A percentile compares a stretch with the other conserved stretches of the same genome.
Evolutionary conservation across 1,284 basidiomycete species (phyloP).

Genomic region (Trametes pubescens): DNA sequence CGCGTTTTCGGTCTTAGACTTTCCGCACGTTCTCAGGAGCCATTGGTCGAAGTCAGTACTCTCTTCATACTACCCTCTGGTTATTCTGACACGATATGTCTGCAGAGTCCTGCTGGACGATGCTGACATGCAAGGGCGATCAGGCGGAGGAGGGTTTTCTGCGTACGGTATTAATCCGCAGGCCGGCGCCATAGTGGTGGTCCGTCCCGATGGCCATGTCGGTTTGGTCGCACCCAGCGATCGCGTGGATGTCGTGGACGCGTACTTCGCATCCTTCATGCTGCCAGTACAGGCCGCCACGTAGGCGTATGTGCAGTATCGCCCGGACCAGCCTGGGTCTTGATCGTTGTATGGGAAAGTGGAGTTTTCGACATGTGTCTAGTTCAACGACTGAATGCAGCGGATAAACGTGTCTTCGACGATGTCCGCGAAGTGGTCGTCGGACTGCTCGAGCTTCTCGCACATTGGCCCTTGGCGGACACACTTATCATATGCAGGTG

Average conservation of each 20-base stretch:
- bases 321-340: neutral
- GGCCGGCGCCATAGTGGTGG: slow-evolving; percentile 66
- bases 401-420: slow-evolving; percentile 5
- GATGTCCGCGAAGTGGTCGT: slow-evolving; percentile 1
- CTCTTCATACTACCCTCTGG: neutral
- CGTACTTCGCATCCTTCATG: slow-evolving; percentile 60
- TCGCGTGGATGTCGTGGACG: slow-evolving; percentile 49
- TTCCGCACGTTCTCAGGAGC: slow-evolving; percentile 58
- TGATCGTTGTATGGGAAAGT: neutral
- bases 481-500: neutral
- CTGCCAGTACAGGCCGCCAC: neutral
- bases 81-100: no score
- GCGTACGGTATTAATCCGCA: slow-evolving; percentile 60
- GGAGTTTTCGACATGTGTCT: neutral
- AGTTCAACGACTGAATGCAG: slow-evolving; percentile 1
- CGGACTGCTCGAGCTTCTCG: neutral
- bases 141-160: slow-evolving; percentile 52
- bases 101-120: slow-evolving; percentile 46
- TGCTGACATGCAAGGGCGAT: slow-evolving; percentile 41
- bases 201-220: slow-evolving; percentile 83
- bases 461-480: neutral
- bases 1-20: slow-evolving; percentile 29
- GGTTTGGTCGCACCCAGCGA: slow-evolving; percentile 60
- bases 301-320: neutral
- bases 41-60: slow-evolving; percentile 72